phyloP scores from a whole-genome alignment of 2,329 filamentous ascomycete species.

The Alternaria infectoria region DNA sequence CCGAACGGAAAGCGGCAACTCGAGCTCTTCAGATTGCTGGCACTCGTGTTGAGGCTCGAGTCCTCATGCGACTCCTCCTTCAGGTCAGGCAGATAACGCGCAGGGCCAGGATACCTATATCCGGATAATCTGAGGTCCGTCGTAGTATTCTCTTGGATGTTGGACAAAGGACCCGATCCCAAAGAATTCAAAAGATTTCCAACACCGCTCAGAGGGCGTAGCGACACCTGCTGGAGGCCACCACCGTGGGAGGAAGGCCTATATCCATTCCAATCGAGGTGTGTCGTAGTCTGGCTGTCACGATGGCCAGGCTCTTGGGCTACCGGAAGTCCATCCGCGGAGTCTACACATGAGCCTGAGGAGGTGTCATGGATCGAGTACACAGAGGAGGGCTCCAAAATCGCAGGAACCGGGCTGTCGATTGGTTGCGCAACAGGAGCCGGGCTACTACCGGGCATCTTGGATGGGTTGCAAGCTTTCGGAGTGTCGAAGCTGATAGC shows the following conservation, averaged over 20 bases:
- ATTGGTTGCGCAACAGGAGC: conserved; percentile 13
- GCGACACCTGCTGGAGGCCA: background rate
- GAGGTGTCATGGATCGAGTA: conserved; percentile 33
- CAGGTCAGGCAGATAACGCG: conserved; percentile 51
- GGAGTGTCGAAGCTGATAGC: conserved; percentile 3
- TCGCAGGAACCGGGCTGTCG: conserved; percentile 17
- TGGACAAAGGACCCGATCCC: conserved; percentile 5
- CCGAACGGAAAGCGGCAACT: conserved; percentile 34
- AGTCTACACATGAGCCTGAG: conserved; percentile 15
- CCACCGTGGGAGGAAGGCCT: background rate
- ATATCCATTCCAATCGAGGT: conserved; percentile 36
- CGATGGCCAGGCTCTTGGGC: conserved; percentile 22
- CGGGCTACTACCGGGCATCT: conserved; percentile 1
- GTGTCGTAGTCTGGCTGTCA: conserved; percentile 45
- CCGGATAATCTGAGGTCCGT: conserved; percentile 42
- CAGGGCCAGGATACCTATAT: conserved; percentile 38
- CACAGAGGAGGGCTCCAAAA: conserved; percentile 29
- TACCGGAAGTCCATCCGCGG: conserved; percentile 14
- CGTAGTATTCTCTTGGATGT: conserved; percentile 37
- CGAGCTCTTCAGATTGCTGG: conserved; percentile 40
- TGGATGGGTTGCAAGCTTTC: conserved; percentile 9
- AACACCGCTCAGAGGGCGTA: conserved; percentile 8
- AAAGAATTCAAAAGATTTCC: conserved; percentile 11
- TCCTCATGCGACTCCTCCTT: conserved; percentile 59
- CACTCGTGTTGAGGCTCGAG: conserved; percentile 50